Evolutionary conservation across 2,329 filamentous ascomycete genomes (phyloP), one percentile per base, ranked within the genome.

Genomic region (Neopestalotiopsis sp.): DNA sequence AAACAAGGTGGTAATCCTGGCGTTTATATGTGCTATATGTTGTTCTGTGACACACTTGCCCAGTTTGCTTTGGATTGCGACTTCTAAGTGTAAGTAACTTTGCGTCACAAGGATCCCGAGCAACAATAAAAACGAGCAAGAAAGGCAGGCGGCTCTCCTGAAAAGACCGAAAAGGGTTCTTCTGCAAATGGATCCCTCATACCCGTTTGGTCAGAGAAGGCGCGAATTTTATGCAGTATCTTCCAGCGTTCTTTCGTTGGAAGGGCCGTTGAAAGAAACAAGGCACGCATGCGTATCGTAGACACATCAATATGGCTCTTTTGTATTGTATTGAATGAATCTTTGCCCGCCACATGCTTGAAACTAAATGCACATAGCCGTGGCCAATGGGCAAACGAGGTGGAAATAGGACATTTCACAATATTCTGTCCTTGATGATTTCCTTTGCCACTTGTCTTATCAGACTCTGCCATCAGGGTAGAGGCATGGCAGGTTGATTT

Each of bases 341-440:
- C 4, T 52, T 52, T 20, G 45, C 59, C 34, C 30, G 59, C 59
- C 34, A 20, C 30, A 13, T n/a, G 59, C 30, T 40, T 40, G 14
- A 40, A 20, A 40, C 59, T 61, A 62, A 17, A 62, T 40, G 34
- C 30, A 34, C 59, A 6, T 56, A 63, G 14, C 38, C 49, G 17
- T 45, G n/a, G 32, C 34, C 17, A 45, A 20, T 4, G 28, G 32
- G 32, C 32, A 17, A 20, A 40, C 28, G 40, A 32, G 59, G 34
- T 38, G 32, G 30, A 30, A 59, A 30, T 32, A 60, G 67, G 81
- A 85, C 86, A 88, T 89, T 89, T 89, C 86, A 89, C 86, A 89
- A 89, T 89, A 89, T 88, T 89, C 86, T 88, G 86, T 38, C 85
- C 83, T 75, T 75, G 72, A 72, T 72, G 5, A 62, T 62, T 59